A percentile compares a stretch with the other conserved stretches of the same genome.
These are phyloP conservation scores for Helicocarpus griseus DNA, from an alignment of 2,329 filamentous ascomycete species.

Conservation along the genomic window DNA sequence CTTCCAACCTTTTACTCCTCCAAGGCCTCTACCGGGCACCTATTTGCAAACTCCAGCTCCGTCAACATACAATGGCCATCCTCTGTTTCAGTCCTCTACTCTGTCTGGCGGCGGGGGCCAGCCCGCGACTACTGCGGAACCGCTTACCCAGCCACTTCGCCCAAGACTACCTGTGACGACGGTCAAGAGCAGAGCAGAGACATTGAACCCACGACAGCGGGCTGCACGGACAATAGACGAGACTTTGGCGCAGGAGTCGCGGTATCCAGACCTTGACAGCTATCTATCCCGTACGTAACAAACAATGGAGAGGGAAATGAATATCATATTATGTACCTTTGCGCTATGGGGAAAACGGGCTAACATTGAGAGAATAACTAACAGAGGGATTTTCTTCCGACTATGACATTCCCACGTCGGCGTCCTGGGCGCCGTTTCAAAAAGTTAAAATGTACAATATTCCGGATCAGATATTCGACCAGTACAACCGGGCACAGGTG, in stretches of 20 bases:
- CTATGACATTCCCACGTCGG: conserved; percentile 63
- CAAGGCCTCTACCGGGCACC: conserved; percentile 32
- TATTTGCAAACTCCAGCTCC: conserved; percentile 33
- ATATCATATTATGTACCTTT: background rate
- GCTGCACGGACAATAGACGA: conserved; percentile 77
- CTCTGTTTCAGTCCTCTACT: conserved; percentile 19
- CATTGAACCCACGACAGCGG: conserved; percentile 62
- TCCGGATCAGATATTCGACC: conserved; percentile 82
- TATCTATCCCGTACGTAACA: conserved; percentile 79
- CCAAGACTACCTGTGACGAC: conserved; percentile 17
- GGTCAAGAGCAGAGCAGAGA: conserved; percentile 37
- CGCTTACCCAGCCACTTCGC: conserved; percentile 8
- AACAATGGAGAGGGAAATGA: too few relatives aligned
- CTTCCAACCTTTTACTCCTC: conserved; percentile 32
- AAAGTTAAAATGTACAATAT: conserved; percentile 79
- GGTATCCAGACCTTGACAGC: conserved; percentile 79
- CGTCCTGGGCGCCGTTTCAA: conserved; percentile 81
- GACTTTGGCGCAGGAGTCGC: conserved; percentile 63
- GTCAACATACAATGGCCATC: conserved; percentile 27
- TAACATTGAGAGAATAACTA: background rate
- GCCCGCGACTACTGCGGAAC: conserved; percentile 2
- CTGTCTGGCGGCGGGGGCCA: conserved; percentile 1
- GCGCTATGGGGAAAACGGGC: background rate
- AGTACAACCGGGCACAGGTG: conserved; percentile 79
- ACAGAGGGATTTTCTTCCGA: conserved; percentile 82